Conservation (phyloP, 331 rosid species). For the Quercus lobata region DNA sequence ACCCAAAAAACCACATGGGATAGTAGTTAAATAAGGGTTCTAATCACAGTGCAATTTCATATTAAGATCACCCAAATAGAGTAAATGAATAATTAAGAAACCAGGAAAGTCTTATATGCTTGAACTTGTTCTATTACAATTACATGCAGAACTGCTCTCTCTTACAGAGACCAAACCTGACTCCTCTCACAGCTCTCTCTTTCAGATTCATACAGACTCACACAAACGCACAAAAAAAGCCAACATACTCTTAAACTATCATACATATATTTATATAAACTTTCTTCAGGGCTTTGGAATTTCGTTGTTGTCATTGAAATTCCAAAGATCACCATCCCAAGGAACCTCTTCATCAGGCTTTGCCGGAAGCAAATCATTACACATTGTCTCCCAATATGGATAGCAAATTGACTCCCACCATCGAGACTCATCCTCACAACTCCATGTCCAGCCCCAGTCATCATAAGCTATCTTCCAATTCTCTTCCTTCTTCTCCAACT, state of each 20-base stretch:
- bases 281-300: background rate
- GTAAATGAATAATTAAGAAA: no score
- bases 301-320: background rate
- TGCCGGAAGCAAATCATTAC: background rate
- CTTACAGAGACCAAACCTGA: background rate
- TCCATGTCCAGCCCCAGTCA: background rate
- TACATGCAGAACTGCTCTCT: background rate
- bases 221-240: background rate
- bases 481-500: background rate
- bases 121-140: no score
- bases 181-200: background rate
- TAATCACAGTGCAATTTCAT: no score
- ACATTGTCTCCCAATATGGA: background rate
- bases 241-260: background rate
- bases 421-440: background rate
- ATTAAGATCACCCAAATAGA: no score
- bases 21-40: no score
- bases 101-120: no score
- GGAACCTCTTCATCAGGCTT: background rate
- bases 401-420: background rate
- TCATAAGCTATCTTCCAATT: background rate
- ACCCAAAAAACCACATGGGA: no score
- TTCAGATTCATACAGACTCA: background rate
- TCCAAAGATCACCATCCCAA: background rate
- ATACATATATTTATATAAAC: background rate